Base-by-base conservation (phyloP, 371 early-diverging fungal species). In the Rhizopus delemar region DNA sequence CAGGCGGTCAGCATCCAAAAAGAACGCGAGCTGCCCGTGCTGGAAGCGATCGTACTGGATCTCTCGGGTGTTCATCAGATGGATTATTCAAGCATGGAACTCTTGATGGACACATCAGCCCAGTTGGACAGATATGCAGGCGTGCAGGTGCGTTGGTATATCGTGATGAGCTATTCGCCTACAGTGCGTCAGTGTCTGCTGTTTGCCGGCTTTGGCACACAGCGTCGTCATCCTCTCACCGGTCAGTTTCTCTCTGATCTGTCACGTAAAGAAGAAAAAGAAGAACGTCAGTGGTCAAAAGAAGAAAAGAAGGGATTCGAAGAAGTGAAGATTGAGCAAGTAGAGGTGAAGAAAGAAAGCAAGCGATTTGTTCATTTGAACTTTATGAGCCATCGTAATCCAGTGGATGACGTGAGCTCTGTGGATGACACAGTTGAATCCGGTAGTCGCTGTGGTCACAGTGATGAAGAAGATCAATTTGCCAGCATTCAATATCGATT, bases 71-170 rank as follows among this genome's bases (percentile, higher is more conserved):
- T 93, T 9, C 88, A 89, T 53, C 74, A 80, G 35, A 81, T 93
- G 64, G 95, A 95, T 59, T 81, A 85, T 32, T 87, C 93, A 0
- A 93, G 91, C 33, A 68, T 89, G 50, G 92, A 92, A 60, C 78
- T 82, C 12, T 75, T 93, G 28, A 60, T 75, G 6, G 77, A 77
- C 41, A 57, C 70, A 5, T 77, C 78, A 2, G 67, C 73, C 2
- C 70, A 73, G 53, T 70, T 75, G 0, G 75, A 78, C 5, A 74
- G 81, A 1, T 70, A 73, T 32, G 46, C 71, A 5, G 74, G 74
- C 13, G 51, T 57, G n/a, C 45, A 54, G n/a, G 62, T 70, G 2
- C 61, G 51, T 41, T 78, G 78, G 78, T 75, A 68, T 43, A 65
- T 78, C 43, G 74, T 70, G 8, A 39, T 62, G 32, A 63, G 63